Percentiles rank a stretch among this genome's conserved stretches.
These are phyloP conservation scores for Eucalyptus lansdowneana DNA, from an alignment of 345 rosid genomes.

Conservation along the genomic window DNA sequence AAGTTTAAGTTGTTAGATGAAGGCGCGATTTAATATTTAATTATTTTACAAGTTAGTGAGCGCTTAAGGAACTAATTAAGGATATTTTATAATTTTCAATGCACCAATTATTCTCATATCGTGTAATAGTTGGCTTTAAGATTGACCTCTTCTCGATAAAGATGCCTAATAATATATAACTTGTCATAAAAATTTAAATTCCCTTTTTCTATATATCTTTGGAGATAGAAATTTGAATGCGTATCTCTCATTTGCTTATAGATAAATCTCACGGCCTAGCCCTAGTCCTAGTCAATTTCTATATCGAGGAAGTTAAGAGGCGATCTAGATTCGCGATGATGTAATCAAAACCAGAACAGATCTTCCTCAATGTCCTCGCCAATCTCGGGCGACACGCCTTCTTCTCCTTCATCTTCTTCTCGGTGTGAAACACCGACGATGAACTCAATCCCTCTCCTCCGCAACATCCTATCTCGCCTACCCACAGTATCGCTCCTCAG, in stretches of 20 bases:
- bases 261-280: background rate
- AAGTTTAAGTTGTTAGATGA: too few relatives aligned
- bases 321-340: background rate
- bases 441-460: background rate
- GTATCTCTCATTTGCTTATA: background rate
- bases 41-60: background rate
- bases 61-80: too few relatives aligned
- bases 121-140: background rate
- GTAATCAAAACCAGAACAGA: background rate
- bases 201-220: background rate
- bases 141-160: background rate
- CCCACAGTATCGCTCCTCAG: background rate
- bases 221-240: background rate
- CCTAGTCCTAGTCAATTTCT: background rate
- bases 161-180: background rate
- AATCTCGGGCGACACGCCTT: background rate
- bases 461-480: background rate
- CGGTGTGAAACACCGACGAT: background rate
- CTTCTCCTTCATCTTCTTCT: background rate
- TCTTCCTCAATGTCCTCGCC: background rate
- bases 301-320: background rate
- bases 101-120: background rate
- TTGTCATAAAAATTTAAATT: background rate
- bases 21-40: accelerated
- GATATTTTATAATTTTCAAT: too few relatives aligned